Percentiles rank a stretch among this genome's conserved stretches.
Evolutionary conservation across 1,284 basidiomycete genomes (phyloP).

Genomic region (Ustilago shanxiensis): DNA sequence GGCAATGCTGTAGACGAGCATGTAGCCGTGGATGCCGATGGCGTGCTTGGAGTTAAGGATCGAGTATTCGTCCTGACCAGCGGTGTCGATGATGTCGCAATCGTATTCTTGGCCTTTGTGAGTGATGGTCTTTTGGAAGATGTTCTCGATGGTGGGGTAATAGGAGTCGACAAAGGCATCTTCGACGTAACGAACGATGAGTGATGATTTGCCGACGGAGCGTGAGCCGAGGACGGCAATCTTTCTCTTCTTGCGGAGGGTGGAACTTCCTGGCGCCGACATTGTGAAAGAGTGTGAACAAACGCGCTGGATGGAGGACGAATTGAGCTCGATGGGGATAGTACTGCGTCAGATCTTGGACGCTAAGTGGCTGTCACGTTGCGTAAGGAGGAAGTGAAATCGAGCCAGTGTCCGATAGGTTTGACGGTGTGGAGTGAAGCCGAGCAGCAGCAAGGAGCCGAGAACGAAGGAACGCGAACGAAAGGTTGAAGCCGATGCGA

Average conservation of each 20-base stretch:
- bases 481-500: not conserved
- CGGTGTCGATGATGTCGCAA: constrained; percentile 98
- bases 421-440: not conserved
- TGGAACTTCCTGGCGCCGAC: constrained; percentile 49
- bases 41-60: constrained; percentile 84
- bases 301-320: too few species aligned
- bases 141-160: constrained; percentile 94
- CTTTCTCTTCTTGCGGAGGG: constrained; percentile 67
- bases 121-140: constrained; percentile 85
- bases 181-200: constrained; percentile 71
- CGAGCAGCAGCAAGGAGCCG: not conserved
- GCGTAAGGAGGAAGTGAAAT: not conserved
- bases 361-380: not conserved
- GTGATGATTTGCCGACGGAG: constrained; percentile 77
- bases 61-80: constrained; percentile 91
- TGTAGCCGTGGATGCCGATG: constrained; percentile 85
- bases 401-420: not conserved
- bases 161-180: constrained; percentile 79
- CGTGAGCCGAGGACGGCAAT: constrained; percentile 69
- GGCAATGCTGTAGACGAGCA: constrained; percentile 94
- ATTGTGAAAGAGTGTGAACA: constrained; percentile 16
- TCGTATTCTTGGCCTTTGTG: constrained; percentile 88
- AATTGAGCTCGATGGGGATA: not conserved
- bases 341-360: not conserved
- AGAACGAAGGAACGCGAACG: not conserved